Percentiles rank a stretch among this genome's conserved stretches.
Evolutionary conservation across 2,329 filamentous ascomycete genomes (phyloP).

Genomic region (Myrmaecium sp.): DNA sequence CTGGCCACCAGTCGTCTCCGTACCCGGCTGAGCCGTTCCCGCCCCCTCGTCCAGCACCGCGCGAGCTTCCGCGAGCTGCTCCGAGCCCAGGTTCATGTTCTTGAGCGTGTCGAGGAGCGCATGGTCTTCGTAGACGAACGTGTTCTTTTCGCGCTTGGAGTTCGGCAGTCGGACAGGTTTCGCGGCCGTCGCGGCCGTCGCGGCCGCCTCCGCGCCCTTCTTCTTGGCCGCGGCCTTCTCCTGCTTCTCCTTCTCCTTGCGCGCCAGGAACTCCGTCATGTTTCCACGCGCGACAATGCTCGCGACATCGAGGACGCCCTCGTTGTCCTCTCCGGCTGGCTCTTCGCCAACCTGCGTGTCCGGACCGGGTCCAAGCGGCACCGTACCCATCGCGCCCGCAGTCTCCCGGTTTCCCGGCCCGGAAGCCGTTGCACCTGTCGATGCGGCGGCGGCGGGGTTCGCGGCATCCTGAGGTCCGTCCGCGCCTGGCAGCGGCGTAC

Average conservation of each 20-base stretch:
- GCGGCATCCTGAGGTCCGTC: conserved; percentile 12
- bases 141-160: conserved; percentile 49
- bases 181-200: conserved; percentile 42
- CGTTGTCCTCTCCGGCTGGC: conserved; percentile 37
- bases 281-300: conserved; percentile 68
- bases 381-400: conserved; percentile 24
- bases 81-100: conserved; percentile 28
- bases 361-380: conserved; percentile 35
- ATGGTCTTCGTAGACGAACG: conserved; percentile 59
- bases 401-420: conserved; percentile 24
- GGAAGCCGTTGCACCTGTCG: conserved; percentile 34
- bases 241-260: conserved; percentile 65
- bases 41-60: conserved; percentile 31
- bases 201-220: conserved; percentile 27
- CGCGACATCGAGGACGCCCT: conserved; percentile 71
- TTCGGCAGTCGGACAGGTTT: conserved; percentile 51
- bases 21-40: conserved; percentile 10
- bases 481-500: conserved; percentile 35
- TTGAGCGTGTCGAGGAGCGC: conserved; percentile 37
- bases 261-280: conserved; percentile 65
- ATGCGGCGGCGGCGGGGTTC: conserved; percentile 40
- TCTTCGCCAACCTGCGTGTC: conserved; percentile 38
- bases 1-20: conserved; percentile 13
- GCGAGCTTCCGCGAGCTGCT: conserved; percentile 33
- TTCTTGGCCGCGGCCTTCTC: conserved; percentile 46